These are phyloP conservation scores for Monilinia laxa DNA, from an alignment of 2,329 filamentous ascomycete species.

Conservation along the genomic window DNA sequence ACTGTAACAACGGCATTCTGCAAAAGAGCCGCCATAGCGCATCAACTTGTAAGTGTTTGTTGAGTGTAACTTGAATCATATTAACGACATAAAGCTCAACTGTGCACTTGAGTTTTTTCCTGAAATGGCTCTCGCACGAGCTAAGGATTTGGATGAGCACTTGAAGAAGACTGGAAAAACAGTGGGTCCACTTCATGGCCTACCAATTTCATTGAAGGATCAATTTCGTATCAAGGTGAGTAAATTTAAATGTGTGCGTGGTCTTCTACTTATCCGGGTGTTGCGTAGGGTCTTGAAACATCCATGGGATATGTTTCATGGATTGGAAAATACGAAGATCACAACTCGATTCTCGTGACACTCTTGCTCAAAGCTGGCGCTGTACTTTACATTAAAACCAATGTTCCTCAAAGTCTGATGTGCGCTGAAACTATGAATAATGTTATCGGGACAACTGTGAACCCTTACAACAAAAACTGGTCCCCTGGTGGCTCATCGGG, in stretches of 20 bases:
- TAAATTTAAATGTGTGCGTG: background rate
- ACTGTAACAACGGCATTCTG: slow-evolving; percentile 49
- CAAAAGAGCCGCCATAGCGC: slow-evolving; percentile 50
- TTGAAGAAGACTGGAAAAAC: slow-evolving; percentile 44
- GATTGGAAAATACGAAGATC: slow-evolving; percentile 34
- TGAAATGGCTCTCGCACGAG: slow-evolving; percentile 47
- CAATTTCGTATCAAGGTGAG: slow-evolving; percentile 57
- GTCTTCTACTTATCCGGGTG: background rate
- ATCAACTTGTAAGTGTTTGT: slow-evolving; percentile 43
- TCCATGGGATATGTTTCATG: slow-evolving; percentile 63
- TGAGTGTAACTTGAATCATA: background rate
- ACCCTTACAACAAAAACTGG: slow-evolving; percentile 37
- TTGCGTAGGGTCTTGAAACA: slow-evolving; percentile 49
- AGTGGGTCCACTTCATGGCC: slow-evolving; percentile 61
- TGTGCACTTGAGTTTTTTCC: slow-evolving; percentile 51
- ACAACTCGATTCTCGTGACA: slow-evolving; percentile 49
- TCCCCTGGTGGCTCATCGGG: slow-evolving; percentile 38
- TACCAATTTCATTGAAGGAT: slow-evolving; percentile 60
- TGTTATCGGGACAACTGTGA: slow-evolving; percentile 44
- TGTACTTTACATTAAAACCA: slow-evolving; percentile 45
- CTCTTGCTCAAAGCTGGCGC: slow-evolving; percentile 44
- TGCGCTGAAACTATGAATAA: slow-evolving; percentile 46
- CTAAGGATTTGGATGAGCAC: slow-evolving; percentile 48
- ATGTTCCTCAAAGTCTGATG: slow-evolving; percentile 44
- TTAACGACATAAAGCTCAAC: slow-evolving; percentile 33